Evolutionary conservation across 2,329 filamentous ascomycete genomes (phyloP), one percentile per base, ranked within the genome.

Genomic region (Eurotiales sp.): DNA sequence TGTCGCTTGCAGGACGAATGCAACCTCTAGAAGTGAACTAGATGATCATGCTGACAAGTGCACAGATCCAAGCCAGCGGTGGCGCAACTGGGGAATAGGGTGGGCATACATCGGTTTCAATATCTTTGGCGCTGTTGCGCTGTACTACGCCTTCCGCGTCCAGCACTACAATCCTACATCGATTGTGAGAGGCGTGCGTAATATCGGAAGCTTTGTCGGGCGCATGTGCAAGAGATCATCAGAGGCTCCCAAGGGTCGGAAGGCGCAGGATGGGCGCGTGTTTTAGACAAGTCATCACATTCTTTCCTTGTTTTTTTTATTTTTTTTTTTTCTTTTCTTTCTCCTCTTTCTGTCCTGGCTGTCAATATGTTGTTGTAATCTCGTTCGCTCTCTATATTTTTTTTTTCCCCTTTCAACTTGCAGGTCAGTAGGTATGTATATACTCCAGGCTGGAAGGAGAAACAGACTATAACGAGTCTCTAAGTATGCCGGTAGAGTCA

Each of bases 11-110:
- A 27, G 25, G n/a, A n/a, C n/a, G n/a, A n/a, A n/a, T n/a, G n/a
- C n/a, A n/a, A n/a, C n/a, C n/a, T n/a, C n/a, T n/a, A n/a, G n/a
- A n/a, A n/a, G n/a, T n/a, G n/a, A n/a, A n/a, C n/a, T n/a, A 41
- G 23, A 41, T 25, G 4, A 22, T 21, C 32, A 17, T 27, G 12
- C 12, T 36, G 17, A 23, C 21, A 34, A 12, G 4, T 10, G 8
- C 17, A 5, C 8, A 53, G 63, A 73, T 53, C 88, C 85, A 62
- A 63, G 56, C 23, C 71, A 86, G 23, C 72, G 83, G 22, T 89
- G 85, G 85, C 77, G 84, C 52, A 86, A 89, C 64, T 85, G 85
- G 62, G 85, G 83, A 1, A 67, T 87, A 22, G 68, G 84, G 46
- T 84, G 79, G 72, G 77, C 73, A 0, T 86, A 80, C 54, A 75